Base-by-base conservation (phyloP, 176 grass and related monocot species). In the Ensete ventricosum region DNA sequence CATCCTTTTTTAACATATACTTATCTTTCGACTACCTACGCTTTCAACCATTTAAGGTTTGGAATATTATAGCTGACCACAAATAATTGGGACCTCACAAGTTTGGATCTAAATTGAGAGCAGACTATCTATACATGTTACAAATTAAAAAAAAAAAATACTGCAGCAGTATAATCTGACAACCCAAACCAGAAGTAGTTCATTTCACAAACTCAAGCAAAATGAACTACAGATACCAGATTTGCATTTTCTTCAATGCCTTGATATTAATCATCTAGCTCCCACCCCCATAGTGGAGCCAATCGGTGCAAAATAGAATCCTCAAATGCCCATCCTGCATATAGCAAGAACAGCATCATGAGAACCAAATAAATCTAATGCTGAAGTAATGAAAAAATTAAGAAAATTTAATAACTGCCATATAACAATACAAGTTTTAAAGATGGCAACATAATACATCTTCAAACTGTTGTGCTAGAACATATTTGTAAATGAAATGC, bases 281-380 rank as follows among this genome's bases (percentile, higher is more conserved):
- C 95, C 91, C 74, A 99, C 89, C 96, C 96, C 96, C 96, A 99
- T 48, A 99, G 96, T 79, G 96, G 96, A 5, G 86, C 96, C 58
- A 99, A 78, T 50, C 88, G 73, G 70, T 99, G 91, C 62, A 99
- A 80, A 82, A 95, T 84, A 2, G 96, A 99, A 85, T 94, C 91
- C 43, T 88, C 95, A 91, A 99, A 99, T 89, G 95, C 96, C 91
- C 91, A 95, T 62, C 96, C 96, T 99, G 83, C 57, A 88, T 87
- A 49, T 53, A 58, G 19, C 17, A 29, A 70, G 73, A 71, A 81
- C 19, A 2, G n/a, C 11, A 13, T 2, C 51, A n/a, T 79, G 9
- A 48, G 14, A 76, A 29, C 21, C 16, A 50, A 50, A 58, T 14
- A 29, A 50, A 19, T 72, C 4, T 43, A 4, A 43, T 43, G 3